Evolutionary conservation across 2,329 filamentous ascomycete genomes (phyloP).

Genomic region (Colletotrichum euphorbiae): DNA sequence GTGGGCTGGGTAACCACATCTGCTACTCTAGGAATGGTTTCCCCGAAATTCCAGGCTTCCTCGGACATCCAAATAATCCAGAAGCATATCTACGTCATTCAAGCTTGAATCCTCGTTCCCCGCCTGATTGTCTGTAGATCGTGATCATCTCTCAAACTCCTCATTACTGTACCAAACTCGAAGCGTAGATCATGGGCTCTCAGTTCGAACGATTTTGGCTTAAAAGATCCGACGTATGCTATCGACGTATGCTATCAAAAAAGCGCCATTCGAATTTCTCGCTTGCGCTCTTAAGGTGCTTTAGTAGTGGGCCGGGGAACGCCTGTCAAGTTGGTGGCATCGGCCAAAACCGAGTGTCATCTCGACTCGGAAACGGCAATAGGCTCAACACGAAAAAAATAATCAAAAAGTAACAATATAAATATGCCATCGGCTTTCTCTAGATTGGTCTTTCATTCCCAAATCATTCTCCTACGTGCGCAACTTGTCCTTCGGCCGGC

Average conservation of each 20-base stretch:
- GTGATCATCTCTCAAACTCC: constrained; percentile 13
- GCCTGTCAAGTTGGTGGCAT: constrained; percentile 16
- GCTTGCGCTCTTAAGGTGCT: background rate
- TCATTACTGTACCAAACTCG: background rate
- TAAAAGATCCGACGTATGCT: too few relatives aligned
- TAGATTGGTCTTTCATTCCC: background rate
- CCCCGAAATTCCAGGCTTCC: background rate
- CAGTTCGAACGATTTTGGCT: too few relatives aligned
- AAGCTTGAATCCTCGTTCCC: background rate
- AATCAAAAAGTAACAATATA: too few relatives aligned
- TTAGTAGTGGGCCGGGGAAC: background rate
- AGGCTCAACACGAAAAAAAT: background rate
- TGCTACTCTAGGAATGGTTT: too few relatives aligned
- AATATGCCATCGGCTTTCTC: background rate
- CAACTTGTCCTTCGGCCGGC: background rate
- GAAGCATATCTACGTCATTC: background rate
- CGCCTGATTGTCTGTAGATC: constrained; percentile 1
- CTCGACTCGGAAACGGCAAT: background rate
- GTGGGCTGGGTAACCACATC: background rate
- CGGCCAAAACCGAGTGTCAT: constrained; percentile 6
- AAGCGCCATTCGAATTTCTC: background rate
- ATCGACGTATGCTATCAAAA: too few relatives aligned
- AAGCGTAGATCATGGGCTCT: background rate
- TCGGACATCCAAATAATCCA: background rate
- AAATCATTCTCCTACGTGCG: too few relatives aligned